Evolutionary conservation across 805 yeast species (phyloP).

Genomic region (Wickerhamomyces kurtzmanii): DNA sequence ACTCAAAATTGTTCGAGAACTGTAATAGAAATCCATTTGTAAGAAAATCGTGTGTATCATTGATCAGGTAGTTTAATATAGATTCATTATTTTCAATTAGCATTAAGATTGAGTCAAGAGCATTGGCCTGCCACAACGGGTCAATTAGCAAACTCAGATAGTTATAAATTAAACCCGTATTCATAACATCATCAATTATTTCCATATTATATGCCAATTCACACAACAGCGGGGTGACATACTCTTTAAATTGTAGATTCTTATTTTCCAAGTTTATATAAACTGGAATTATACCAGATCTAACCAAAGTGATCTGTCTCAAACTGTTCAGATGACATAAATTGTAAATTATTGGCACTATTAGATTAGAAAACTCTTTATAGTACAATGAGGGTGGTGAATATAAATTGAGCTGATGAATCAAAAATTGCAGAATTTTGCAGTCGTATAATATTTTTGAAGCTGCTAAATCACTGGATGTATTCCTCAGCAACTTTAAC

Average conservation of each 20-base stretch:
- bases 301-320: slow-evolving; percentile 28
- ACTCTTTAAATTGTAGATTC: slow-evolving; percentile 34
- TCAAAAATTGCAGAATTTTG: slow-evolving; percentile 31
- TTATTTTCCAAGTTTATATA: slow-evolving; percentile 25
- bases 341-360: slow-evolving; percentile 33
- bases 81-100: slow-evolving; percentile 27
- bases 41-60: slow-evolving; percentile 22
- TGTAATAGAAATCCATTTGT: slow-evolving; percentile 29
- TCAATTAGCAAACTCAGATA: slow-evolving; percentile 29
- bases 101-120: slow-evolving; percentile 29
- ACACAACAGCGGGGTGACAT: slow-evolving; percentile 35
- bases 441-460: too few relatives aligned
- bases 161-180: slow-evolving; percentile 21
- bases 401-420: too few relatives aligned
- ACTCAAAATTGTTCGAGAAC: slow-evolving; percentile 31
- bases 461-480: too few relatives aligned
- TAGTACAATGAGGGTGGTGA: too few relatives aligned
- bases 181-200: slow-evolving; percentile 19
- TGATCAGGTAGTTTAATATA: slow-evolving; percentile 14
- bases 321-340: slow-evolving; percentile 34
- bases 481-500: slow-evolving; percentile 26
- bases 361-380: slow-evolving; percentile 29
- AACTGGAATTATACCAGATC: slow-evolving; percentile 28
- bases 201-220: slow-evolving; percentile 33
- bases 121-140: slow-evolving; percentile 44